A percentile compares a stretch with the other conserved stretches of the same genome.
phyloP scores from a whole-genome alignment of 2,329 filamentous ascomycete genomes.

The Penicillium sp. region DNA sequence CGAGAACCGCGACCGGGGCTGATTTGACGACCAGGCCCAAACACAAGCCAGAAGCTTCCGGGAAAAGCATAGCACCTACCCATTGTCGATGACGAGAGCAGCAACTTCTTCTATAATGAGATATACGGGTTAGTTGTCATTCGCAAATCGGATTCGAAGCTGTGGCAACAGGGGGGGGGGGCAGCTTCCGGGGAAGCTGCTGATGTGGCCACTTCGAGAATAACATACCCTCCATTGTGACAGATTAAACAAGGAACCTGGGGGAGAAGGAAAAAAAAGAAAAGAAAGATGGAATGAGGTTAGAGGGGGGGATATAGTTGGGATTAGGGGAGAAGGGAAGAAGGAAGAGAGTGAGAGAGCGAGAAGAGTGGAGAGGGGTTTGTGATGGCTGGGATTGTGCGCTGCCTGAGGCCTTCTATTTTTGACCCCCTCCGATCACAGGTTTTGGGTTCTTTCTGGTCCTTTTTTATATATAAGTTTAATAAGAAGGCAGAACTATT shows the following conservation, averaged over 20 bases:
- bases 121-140: slow-evolving; percentile 40
- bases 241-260: slow-evolving; percentile 25
- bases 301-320: slow-evolving; percentile 34
- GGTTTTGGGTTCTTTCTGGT: background rate
- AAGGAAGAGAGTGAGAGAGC: slow-evolving; percentile 18
- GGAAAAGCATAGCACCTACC: slow-evolving; percentile 67
- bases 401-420: slow-evolving; percentile 7
- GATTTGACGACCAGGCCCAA: slow-evolving; percentile 11
- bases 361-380: slow-evolving; percentile 23
- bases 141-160: slow-evolving; percentile 10
- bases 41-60: slow-evolving; percentile 29
- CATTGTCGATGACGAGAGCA: slow-evolving; percentile 99
- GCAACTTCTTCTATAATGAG: slow-evolving; percentile 89
- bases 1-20: slow-evolving; percentile 24
- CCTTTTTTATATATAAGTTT: background rate
- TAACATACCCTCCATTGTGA: slow-evolving; percentile 66
- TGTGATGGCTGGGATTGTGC: slow-evolving; percentile 30
- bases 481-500: slow-evolving; percentile 4
- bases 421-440: slow-evolving; percentile 8
- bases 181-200: slow-evolving; percentile 17
- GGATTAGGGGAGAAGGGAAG: slow-evolving; percentile 19
- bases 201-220: slow-evolving; percentile 33
- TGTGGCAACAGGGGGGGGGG: slow-evolving; percentile 13
- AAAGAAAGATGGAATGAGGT: slow-evolving; percentile 39
- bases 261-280: slow-evolving; percentile 32